These are phyloP conservation scores for Macrocybe gigantea DNA, from an alignment of 768 basidiomycete genomes.

Conservation along the genomic window DNA sequence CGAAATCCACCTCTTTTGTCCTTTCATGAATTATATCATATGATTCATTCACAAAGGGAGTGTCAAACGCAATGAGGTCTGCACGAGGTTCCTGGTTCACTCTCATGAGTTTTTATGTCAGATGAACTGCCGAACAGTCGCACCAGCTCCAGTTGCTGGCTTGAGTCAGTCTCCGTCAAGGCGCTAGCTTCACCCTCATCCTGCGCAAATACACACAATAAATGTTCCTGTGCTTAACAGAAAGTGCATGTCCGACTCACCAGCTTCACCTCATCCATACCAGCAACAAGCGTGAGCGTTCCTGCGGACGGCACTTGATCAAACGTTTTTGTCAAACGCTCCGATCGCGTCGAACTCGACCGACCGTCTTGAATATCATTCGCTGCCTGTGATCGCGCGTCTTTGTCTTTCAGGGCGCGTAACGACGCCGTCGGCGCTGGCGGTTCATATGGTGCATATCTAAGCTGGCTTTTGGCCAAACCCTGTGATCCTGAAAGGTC, in stretches of 20 bases:
- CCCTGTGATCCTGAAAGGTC: conserved; percentile 7
- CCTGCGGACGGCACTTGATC: too few species aligned
- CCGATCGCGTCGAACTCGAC: too few species aligned
- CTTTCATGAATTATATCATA: conserved; percentile 5
- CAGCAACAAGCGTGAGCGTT: too few species aligned
- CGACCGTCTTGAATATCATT: too few species aligned
- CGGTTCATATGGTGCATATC: conserved; percentile 66
- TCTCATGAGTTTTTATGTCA: conserved; percentile 4
- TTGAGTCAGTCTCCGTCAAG: background rate
- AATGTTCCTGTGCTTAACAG: too few species aligned
- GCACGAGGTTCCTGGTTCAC: conserved; percentile 22
- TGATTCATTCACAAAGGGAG: conserved; percentile 55
- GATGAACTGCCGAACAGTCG: too few species aligned
- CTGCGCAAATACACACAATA: background rate
- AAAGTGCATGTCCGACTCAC: too few species aligned
- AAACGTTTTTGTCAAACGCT: too few species aligned
- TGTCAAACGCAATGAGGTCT: conserved; percentile 74
- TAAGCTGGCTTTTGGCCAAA: conserved; percentile 40
- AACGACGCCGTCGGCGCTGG: conserved; percentile 48
- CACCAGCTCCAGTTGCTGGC: background rate
- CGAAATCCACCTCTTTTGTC: conserved; percentile 36
- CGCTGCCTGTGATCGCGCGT: too few species aligned
- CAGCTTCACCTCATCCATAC: too few species aligned
- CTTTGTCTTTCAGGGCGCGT: conserved; percentile 18
- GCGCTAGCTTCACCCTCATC: conserved; percentile 12